A percentile compares a stretch with the other conserved stretches of the same genome.
These are phyloP conservation scores for Myxozyma geophila DNA, from an alignment of 805 yeast species.

Conservation along the genomic window DNA sequence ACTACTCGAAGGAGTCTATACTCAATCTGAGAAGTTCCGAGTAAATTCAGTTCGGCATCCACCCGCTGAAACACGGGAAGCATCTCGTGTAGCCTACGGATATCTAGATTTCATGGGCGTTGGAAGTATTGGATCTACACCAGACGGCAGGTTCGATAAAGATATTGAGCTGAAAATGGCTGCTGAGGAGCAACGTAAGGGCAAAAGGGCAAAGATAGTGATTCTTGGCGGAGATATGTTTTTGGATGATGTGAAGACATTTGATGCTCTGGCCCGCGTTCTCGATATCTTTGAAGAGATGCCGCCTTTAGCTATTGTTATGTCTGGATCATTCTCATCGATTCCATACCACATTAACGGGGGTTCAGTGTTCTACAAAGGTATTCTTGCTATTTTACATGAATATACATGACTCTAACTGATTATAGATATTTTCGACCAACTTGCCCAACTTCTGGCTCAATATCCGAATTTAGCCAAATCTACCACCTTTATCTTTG, in stretches of 20 bases:
- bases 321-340: constrained; percentile 81
- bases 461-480: constrained; percentile 59
- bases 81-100: constrained; percentile 73
- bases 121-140: constrained; percentile 42
- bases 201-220: constrained; percentile 55
- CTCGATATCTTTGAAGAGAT: constrained; percentile 59
- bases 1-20: constrained; percentile 83
- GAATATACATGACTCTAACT: not conserved
- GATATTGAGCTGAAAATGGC: constrained; percentile 60
- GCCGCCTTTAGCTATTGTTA: constrained; percentile 71
- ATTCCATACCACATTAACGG: constrained; percentile 65
- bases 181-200: constrained; percentile 58
- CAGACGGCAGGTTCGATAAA: constrained; percentile 62
- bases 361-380: constrained; percentile 55
- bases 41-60: constrained; percentile 84
- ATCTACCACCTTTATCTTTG: constrained; percentile 63
- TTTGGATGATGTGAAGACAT: constrained; percentile 61
- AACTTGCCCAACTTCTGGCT: constrained; percentile 67
- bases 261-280: constrained; percentile 70
- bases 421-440: constrained; percentile 63
- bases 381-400: constrained; percentile 33
- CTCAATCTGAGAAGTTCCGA: constrained; percentile 61
- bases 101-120: constrained; percentile 69
- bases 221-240: constrained; percentile 76
- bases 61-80: constrained; percentile 76